Evolutionary conservation across 2,329 filamentous ascomycete species (phyloP).

Genomic region (Sporothrix protearum): DNA sequence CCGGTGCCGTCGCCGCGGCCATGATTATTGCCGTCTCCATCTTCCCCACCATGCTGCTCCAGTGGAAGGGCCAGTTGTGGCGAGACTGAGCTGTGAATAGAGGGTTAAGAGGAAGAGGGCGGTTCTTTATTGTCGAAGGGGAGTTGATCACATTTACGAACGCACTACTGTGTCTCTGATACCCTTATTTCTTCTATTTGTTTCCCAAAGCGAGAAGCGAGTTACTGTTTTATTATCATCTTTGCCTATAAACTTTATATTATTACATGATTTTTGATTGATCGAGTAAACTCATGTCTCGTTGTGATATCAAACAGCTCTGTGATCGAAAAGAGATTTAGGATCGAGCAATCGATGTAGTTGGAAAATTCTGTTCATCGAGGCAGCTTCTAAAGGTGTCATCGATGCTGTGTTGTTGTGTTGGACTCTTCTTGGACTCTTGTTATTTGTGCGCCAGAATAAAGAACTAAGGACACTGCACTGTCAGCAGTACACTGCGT

Average conservation of each 20-base stretch:
- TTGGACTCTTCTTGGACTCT: too few species aligned
- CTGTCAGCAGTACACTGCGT: neutral
- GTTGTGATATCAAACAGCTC: neutral
- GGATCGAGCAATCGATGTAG: too few species aligned
- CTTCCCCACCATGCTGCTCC: slow-evolving; percentile 18
- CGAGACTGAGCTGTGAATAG: neutral
- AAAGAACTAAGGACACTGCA: neutral
- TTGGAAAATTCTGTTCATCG: too few species aligned
- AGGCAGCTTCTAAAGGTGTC: too few species aligned
- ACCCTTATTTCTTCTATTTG: neutral
- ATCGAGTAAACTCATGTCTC: neutral
- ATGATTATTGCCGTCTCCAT: slow-evolving; percentile 13
- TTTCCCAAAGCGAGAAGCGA: neutral
- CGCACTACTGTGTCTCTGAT: neutral
- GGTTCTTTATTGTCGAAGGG: neutral
- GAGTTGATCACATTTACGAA: neutral
- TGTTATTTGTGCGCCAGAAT: neutral
- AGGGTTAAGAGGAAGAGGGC: too few species aligned
- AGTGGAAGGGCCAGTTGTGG: slow-evolving; percentile 21
- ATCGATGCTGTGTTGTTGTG: neutral
- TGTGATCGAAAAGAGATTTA: too few species aligned
- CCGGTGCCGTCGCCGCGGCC: slow-evolving; percentile 1
- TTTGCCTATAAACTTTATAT: neutral
- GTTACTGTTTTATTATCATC: neutral
- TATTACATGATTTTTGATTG: neutral